Base-by-base conservation (phyloP, 2,329 filamentous ascomycete species). In the Gliomastix tumulicola region DNA sequence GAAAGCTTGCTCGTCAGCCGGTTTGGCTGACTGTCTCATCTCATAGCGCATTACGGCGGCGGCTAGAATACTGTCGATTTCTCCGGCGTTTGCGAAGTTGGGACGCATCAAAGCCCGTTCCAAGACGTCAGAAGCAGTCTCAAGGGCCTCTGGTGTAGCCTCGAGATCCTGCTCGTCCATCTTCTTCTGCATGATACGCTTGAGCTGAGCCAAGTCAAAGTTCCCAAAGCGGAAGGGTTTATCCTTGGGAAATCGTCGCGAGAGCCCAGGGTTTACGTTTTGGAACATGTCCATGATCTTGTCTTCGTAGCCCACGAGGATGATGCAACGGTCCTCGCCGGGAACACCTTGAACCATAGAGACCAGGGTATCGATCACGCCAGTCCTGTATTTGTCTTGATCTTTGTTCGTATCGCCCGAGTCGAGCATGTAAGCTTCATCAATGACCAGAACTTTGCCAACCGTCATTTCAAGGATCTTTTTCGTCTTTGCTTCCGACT, bases 391-490 rank as follows among this genome's bases (percentile, higher is more conserved):
- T 0, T 56, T 50, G 11, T 63, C 61, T 0, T 44, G 31, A 11
- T 63, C 61, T 0, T 44, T 22, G 10, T 47, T 48, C 1, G 50
- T 55, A 8, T 54, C 56, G 2, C 65, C 65, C 2, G 60, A 55
- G 35, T 69, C 72, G 0, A 88, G 66, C 47, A 77, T 77, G 45
- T 88, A 88, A 0, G 83, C 83, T 50, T 89, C 84, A 41, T 89
- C 84, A 11, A 89, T 86, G 23, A 88, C 76, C 0, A 89, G 66
- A 2, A 88, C 79, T 47, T 87, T 88, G 1, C 84, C 84, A 3
- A 70, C 46, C 0, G 80, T 76, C 0, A 75, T 63, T 2, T 72
- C 74, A 0, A 88, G 64, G 12, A 88, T 86, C 0, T 65, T 76
- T 47, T 84, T 87, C 0, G 84, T 88, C 23, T 79, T 76, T 9